A percentile compares a stretch with the other conserved stretches of the same genome.
Conservation (phyloP, 768 basidiomycete genomes). For the Royoungia palumana region DNA sequence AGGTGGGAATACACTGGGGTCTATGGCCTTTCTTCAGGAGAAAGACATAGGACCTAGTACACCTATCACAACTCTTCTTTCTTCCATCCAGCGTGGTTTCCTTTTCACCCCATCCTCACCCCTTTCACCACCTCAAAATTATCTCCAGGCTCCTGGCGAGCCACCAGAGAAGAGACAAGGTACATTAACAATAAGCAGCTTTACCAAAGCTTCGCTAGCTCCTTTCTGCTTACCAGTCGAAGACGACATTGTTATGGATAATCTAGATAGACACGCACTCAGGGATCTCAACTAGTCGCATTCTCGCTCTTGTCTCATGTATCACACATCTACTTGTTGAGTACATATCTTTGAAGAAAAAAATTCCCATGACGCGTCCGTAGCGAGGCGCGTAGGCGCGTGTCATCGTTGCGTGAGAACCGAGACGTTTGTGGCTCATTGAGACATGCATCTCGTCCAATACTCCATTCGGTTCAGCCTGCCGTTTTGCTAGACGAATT, state of each 20-base stretch:
- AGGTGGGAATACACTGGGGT: not conserved
- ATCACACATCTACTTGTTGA: too few species aligned
- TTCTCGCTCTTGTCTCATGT: slow-evolving; percentile 6
- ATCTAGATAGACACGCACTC: slow-evolving; percentile 24
- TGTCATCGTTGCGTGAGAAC: slow-evolving; percentile 23
- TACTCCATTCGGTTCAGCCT: not conserved
- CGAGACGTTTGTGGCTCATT: slow-evolving; percentile 7
- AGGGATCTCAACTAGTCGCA: slow-evolving; percentile 22
- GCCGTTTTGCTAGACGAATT: not conserved
- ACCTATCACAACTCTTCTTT: slow-evolving; percentile 62
- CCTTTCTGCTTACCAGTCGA: slow-evolving; percentile 12
- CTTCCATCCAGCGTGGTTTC: slow-evolving; percentile 65
- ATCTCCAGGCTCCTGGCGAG: slow-evolving; percentile 20
- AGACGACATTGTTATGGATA: slow-evolving; percentile 6
- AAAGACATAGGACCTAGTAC: slow-evolving; percentile 38
- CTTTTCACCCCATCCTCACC: slow-evolving; percentile 62
- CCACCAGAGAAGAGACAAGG: slow-evolving; percentile 9
- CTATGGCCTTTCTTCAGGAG: slow-evolving; percentile 2
- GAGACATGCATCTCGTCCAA: slow-evolving; percentile 3
- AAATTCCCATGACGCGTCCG: slow-evolving; percentile 19
- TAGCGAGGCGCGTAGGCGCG: slow-evolving; percentile 14
- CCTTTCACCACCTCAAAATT: slow-evolving; percentile 54
- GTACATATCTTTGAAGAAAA: too few species aligned
- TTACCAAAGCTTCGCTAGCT: not conserved
- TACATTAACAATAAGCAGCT: not conserved